Conservation (phyloP, 2,329 filamentous ascomycete species). For the Apiospora hydei region DNA sequence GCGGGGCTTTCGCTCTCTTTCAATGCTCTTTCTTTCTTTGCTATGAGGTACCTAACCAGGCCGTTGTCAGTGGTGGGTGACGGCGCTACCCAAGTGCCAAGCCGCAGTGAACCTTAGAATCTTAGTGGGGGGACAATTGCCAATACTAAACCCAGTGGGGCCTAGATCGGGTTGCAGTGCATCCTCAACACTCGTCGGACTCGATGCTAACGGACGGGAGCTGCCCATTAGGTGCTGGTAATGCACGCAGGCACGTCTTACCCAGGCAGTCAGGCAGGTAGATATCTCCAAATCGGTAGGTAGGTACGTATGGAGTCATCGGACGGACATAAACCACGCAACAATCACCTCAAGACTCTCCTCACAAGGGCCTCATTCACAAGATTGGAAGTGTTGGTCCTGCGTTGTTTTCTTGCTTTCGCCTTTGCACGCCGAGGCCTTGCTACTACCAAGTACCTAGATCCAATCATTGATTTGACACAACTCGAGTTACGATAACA, state of each 20-base stretch:
- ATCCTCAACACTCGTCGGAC: background rate
- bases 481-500: conserved; percentile 6
- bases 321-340: conserved; percentile 9
- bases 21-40: no score
- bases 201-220: conserved; percentile 7
- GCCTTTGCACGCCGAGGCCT: background rate
- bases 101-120: background rate
- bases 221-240: conserved; percentile 4
- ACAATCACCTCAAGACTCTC: background rate
- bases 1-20: background rate
- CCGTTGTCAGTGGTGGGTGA: background rate
- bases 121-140: background rate
- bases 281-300: background rate
- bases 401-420: conserved; percentile 10
- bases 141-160: conserved; percentile 7
- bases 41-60: no score
- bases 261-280: background rate
- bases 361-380: background rate
- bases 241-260: background rate
- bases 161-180: conserved; percentile 1
- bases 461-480: background rate
- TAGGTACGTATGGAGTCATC: background rate
- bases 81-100: background rate
- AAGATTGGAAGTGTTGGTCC: background rate
- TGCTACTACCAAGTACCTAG: background rate